These are phyloP conservation scores for Asterochloris sp. DNA, from an alignment of 139 green algal species.

Conservation along the genomic window DNA sequence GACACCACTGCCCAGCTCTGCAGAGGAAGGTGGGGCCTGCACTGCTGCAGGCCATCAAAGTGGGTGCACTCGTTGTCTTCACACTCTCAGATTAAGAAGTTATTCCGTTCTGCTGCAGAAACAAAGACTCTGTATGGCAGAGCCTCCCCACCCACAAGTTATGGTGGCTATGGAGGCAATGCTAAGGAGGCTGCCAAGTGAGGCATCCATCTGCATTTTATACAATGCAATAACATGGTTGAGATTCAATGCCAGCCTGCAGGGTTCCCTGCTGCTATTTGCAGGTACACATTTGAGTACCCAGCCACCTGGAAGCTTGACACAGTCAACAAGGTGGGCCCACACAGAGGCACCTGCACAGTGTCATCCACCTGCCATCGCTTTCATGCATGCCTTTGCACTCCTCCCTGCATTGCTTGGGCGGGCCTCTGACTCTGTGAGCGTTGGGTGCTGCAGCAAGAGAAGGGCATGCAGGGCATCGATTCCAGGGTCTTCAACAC, in stretches of 20 bases:
- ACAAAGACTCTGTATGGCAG: slow-evolving; percentile 57
- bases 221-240: background rate
- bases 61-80: background rate
- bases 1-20: background rate
- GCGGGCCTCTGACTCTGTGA: background rate
- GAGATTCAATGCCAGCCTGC: background rate
- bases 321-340: slow-evolving; percentile 64
- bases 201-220: background rate
- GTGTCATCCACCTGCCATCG: background rate
- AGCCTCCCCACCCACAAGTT: slow-evolving; percentile 69
- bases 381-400: background rate
- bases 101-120: slow-evolving; percentile 25
- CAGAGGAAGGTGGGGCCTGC: background rate
- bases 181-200: slow-evolving; percentile 61
- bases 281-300: slow-evolving; percentile 78
- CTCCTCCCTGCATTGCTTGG: background rate
- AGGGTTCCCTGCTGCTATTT: background rate
- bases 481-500: slow-evolving; percentile 68
- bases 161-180: slow-evolving; percentile 82
- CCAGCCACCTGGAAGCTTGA: slow-evolving; percentile 71
- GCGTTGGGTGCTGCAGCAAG: slow-evolving; percentile 33
- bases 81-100: background rate
- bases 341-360: background rate
- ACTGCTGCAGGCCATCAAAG: background rate
- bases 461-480: slow-evolving; percentile 86